phyloP scores from a whole-genome alignment of 306 rosid genomes.

The Prunus padus region DNA sequence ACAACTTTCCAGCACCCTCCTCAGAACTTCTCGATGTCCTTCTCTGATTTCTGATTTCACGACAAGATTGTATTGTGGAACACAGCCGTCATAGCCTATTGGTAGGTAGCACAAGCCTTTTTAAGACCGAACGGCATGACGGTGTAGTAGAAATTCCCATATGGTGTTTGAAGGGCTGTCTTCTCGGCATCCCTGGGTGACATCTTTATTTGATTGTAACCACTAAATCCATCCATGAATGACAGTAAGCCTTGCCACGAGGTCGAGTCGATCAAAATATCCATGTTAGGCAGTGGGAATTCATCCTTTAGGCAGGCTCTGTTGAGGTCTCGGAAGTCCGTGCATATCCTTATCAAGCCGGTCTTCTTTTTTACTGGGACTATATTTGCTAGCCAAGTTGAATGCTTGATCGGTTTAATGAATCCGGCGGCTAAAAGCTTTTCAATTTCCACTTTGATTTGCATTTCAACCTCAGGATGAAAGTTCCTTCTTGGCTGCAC shows the following conservation, averaged over 20 bases:
- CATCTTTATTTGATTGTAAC: neutral
- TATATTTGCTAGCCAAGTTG: neutral
- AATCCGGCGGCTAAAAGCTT: too few species aligned
- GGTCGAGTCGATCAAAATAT: neutral
- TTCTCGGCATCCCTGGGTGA: too few species aligned
- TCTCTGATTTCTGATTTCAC: neutral
- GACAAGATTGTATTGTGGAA: neutral
- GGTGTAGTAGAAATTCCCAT: too few species aligned
- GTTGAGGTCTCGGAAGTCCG: neutral
- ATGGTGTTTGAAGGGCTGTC: too few species aligned
- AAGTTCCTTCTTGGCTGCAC: too few species aligned
- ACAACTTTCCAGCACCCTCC: neutral
- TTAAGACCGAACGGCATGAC: too few species aligned
- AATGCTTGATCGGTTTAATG: neutral
- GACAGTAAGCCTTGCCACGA: neutral
- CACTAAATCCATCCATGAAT: neutral
- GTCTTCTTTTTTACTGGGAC: neutral
- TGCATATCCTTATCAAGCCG: neutral
- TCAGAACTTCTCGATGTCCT: accelerated
- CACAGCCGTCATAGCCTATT: neutral
- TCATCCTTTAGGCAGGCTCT: neutral
- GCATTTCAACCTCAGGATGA: too few species aligned
- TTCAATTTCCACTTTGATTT: too few species aligned
- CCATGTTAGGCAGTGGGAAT: too few species aligned
- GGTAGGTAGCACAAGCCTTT: too few species aligned